Conservation (phyloP, 345 rosid genomes). For the Corchorus capsularis region DNA sequence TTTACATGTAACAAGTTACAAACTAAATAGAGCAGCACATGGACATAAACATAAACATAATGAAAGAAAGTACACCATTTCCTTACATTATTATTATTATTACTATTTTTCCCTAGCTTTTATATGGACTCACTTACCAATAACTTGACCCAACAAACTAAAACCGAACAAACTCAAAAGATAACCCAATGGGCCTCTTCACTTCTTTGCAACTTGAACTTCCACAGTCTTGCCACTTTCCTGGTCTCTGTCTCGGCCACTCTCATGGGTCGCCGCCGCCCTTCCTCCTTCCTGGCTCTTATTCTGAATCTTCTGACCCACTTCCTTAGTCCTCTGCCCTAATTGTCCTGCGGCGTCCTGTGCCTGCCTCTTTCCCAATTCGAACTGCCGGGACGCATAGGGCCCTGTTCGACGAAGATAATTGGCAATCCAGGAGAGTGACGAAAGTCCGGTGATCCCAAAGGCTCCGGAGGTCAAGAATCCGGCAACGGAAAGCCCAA, state of each 20-base stretch:
- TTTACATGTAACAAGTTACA: no score
- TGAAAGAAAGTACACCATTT: no score
- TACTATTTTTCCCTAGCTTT: no score
- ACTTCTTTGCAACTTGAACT: background rate
- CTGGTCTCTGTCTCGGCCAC: background rate
- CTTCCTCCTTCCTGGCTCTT: conserved; percentile 37
- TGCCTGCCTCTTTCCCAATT: conserved; percentile 46
- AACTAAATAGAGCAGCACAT: no score
- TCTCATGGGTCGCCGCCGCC: background rate
- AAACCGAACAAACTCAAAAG: background rate
- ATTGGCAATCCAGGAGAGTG: conserved; percentile 50
- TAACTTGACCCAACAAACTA: background rate
- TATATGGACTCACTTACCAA: no score
- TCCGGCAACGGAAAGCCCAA: conserved; percentile 43
- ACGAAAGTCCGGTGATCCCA: conserved; percentile 49
- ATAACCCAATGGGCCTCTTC: background rate
- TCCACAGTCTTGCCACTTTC: background rate
- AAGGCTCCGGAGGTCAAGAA: conserved; percentile 50
- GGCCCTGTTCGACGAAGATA: conserved; percentile 29
- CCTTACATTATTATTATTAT: no score
- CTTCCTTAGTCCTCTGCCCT: conserved; percentile 53
- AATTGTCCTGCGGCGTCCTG: conserved; percentile 44
- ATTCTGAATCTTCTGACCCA: conserved; percentile 45
- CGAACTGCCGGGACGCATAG: conserved; percentile 40
- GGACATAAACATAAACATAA: no score